These are phyloP conservation scores for Ascoidea asiatica DNA, from an alignment of 805 yeast species.

Conservation along the genomic window DNA sequence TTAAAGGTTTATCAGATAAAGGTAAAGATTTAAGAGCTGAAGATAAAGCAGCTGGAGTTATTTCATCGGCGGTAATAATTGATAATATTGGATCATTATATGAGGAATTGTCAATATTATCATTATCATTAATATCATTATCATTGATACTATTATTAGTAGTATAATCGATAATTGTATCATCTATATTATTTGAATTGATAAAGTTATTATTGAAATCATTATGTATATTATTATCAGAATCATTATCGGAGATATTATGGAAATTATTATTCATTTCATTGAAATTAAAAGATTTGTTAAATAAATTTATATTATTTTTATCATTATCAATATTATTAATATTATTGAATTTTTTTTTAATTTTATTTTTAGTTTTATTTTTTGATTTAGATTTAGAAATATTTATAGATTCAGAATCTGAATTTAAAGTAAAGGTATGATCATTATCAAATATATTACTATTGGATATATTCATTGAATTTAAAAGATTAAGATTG, in stretches of 20 bases:
- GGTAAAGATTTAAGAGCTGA: slow-evolving; percentile 8
- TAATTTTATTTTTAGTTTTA: neutral
- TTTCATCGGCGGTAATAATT: slow-evolving; percentile 4
- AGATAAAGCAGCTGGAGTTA: slow-evolving; percentile 4
- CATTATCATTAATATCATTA: neutral
- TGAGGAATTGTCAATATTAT: slow-evolving; percentile 5
- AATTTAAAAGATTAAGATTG: neutral
- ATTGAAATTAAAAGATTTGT: too few relatives aligned
- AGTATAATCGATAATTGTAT: too few relatives aligned
- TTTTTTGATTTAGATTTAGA: neutral
- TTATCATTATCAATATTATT: too few relatives aligned
- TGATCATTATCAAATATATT: neutral
- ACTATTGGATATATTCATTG: too few relatives aligned
- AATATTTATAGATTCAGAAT: neutral
- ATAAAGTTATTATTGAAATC: too few relatives aligned
- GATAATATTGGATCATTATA: slow-evolving; percentile 8
- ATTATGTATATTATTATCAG: neutral
- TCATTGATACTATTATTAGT: neutral
- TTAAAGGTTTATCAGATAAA: slow-evolving; percentile 8
- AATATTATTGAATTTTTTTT: too few relatives aligned
- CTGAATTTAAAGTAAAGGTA: neutral
- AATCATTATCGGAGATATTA: neutral
- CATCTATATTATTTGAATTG: too few relatives aligned
- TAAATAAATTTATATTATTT: too few relatives aligned
- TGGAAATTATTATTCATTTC: too few relatives aligned